Evolutionary conservation across 768 basidiomycete species (phyloP), one percentile per base, ranked within the genome.

Genomic region (Boletus tomentosulus): DNA sequence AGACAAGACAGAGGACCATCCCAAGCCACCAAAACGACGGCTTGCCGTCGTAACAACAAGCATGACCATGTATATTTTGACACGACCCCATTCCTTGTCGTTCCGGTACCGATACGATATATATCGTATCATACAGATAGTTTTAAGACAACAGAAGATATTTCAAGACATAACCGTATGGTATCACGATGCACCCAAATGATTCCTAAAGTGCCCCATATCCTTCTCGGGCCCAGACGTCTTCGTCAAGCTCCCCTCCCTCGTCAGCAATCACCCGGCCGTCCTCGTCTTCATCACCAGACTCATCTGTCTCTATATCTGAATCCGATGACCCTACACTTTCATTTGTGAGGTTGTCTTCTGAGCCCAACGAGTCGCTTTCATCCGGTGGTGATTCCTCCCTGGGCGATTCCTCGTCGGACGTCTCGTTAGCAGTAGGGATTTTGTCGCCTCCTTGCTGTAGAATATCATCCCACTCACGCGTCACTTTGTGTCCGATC

Each of bases 401-500:
- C 2, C 1, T 33, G 31, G 3, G 1, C 10, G 5, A 33, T 5
- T 33, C 31, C 31, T 33, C 10, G 31, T 33, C 31, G 9, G 31
- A 33, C 11, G 9, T 9, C 31, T 6, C 31, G 6, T 27, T n/a
- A 19, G 19, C 27, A 3, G 7, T 10, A 12, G 19, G n/a, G 7
- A 19, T 38, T 13, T 15, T 34, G 6, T 24, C 33, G 6, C 48
- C 47, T 35, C 52, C 51, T 0, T 4, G 11, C 35, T 57, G 53
- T 38, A 59, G 39, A 30, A 48, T 12, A 1, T 28, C 30, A 1
- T 60, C 58, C 62, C 53, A 63, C 0, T 62, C 51, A 1, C 42
- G 45, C 0, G 57, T 61, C 0, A 48, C 46, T 25, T 46, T 57
- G 48, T 74, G 73, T 0, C 73, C 71, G 16, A 74, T 57, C 0